These are phyloP conservation scores for Globisporangium lucens DNA, from an alignment of 352 stramenopile genomes.

Conservation along the genomic window DNA sequence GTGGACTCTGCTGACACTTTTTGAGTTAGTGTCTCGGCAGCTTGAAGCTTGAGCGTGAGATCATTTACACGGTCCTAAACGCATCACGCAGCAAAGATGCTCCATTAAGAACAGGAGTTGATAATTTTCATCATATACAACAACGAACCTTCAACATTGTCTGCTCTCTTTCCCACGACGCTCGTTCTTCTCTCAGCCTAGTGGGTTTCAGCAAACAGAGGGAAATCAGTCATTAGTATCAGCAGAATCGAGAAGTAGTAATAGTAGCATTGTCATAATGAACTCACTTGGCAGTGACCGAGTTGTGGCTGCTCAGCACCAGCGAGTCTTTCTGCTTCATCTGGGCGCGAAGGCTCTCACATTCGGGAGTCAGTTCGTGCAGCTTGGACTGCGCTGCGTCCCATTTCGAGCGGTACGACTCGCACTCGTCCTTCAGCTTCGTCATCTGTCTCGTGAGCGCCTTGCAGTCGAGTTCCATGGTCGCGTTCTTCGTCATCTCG, in stretches of 20 bases:
- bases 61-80: slow-evolving; percentile 46
- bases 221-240: neutral
- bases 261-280: neutral
- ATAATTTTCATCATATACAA: neutral
- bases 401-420: slow-evolving; percentile 43
- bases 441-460: slow-evolving; percentile 39
- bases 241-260: neutral
- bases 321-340: slow-evolving; percentile 72
- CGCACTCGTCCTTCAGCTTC: slow-evolving; percentile 46
- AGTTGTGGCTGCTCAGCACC: slow-evolving; percentile 59
- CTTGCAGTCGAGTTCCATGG: slow-evolving; percentile 61
- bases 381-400: slow-evolving; percentile 61
- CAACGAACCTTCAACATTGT: slow-evolving; percentile 38
- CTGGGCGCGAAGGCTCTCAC: slow-evolving; percentile 60
- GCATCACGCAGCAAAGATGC: neutral
- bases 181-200: slow-evolving; percentile 61
- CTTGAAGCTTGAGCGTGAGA: slow-evolving; percentile 53
- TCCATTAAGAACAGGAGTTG: neutral
- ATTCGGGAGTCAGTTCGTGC: slow-evolving; percentile 45
- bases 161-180: slow-evolving; percentile 47
- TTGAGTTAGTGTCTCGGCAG: slow-evolving; percentile 39
- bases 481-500: slow-evolving; percentile 34
- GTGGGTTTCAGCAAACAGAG: neutral
- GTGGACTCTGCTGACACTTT: slow-evolving; percentile 20
- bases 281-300: slow-evolving; percentile 46